Conservation (phyloP, 108 stramenopile genomes). For the Bacterosira constricta region DNA sequence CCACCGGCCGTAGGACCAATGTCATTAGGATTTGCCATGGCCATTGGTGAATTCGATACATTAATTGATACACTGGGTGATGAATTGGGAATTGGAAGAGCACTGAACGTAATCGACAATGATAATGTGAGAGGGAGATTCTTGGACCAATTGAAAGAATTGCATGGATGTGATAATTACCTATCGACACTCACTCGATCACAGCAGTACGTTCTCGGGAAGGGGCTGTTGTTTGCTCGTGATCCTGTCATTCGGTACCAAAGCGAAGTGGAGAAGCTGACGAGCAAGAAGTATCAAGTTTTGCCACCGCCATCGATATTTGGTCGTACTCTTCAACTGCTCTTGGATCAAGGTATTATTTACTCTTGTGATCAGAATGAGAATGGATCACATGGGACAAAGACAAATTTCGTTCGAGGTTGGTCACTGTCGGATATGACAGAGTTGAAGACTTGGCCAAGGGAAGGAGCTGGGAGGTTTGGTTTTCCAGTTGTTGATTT, state of each 20-base stretch:
- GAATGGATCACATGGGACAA: slow-evolving; percentile 5
- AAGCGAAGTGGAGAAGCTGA: slow-evolving; percentile 25
- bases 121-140: neutral
- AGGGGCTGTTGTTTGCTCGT: slow-evolving; percentile 66
- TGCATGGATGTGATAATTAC: slow-evolving; percentile 41
- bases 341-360: slow-evolving; percentile 55
- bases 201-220: slow-evolving; percentile 57
- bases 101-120: neutral
- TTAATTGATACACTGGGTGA: slow-evolving; percentile 67
- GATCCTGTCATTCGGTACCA: slow-evolving; percentile 57
- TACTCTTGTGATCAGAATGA: slow-evolving; percentile 26
- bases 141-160: slow-evolving; percentile 9
- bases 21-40: slow-evolving; percentile 58
- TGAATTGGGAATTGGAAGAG: slow-evolving; percentile 30
- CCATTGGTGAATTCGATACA: slow-evolving; percentile 66
- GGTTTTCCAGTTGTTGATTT: slow-evolving; percentile 65
- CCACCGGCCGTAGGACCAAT: slow-evolving; percentile 55
- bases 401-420: slow-evolving; percentile 41
- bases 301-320: slow-evolving; percentile 44
- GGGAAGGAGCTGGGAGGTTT: slow-evolving; percentile 58
- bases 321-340: slow-evolving; percentile 53
- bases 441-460: slow-evolving; percentile 73
- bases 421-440: slow-evolving; percentile 64
- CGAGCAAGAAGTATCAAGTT: neutral
- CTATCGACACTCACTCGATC: slow-evolving; percentile 56